Conservation (phyloP, 495 filamentous ascomycete species). For the Xylaria acuta region DNA sequence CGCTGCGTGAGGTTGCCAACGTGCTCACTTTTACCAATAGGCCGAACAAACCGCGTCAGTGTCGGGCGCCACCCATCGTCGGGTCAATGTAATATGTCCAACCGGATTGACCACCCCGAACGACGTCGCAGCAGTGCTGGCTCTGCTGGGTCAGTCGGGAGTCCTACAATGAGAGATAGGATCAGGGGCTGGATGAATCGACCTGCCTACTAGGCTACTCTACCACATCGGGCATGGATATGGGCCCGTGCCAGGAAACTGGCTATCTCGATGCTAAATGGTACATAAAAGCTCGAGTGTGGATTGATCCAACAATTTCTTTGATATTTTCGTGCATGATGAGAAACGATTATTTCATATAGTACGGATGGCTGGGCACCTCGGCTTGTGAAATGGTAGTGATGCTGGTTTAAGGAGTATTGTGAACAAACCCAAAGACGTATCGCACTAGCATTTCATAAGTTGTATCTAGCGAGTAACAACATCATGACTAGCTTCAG, state of each 20-base stretch:
- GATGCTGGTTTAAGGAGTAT: background rate
- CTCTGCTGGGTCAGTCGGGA: background rate
- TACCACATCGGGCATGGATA: background rate
- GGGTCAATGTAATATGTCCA: conserved; percentile 36
- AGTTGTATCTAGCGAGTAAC: background rate
- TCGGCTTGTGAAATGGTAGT: background rate
- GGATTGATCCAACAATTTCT: background rate
- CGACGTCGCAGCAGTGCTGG: conserved; percentile 38
- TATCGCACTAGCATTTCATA: background rate
- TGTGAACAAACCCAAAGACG: background rate
- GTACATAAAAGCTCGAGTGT: background rate
- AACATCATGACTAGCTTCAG: background rate
- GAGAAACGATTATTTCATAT: background rate
- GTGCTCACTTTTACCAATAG: conserved; percentile 19
- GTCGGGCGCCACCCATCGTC: conserved; percentile 36
- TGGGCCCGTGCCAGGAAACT: background rate
- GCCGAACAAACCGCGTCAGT: conserved; percentile 41
- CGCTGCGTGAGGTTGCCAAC: background rate
- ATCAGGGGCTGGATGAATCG: conserved; percentile 37
- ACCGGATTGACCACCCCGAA: conserved; percentile 35
- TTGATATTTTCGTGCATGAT: background rate
- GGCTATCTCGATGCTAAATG: background rate
- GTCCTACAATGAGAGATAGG: conserved; percentile 32
- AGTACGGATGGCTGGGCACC: background rate
- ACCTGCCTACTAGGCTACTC: conserved; percentile 33